Percentiles rank a stretch among this genome's conserved stretches.
phyloP scores from a whole-genome alignment of 2,329 filamentous ascomycete species.

The Ophiostoma ulmi region DNA sequence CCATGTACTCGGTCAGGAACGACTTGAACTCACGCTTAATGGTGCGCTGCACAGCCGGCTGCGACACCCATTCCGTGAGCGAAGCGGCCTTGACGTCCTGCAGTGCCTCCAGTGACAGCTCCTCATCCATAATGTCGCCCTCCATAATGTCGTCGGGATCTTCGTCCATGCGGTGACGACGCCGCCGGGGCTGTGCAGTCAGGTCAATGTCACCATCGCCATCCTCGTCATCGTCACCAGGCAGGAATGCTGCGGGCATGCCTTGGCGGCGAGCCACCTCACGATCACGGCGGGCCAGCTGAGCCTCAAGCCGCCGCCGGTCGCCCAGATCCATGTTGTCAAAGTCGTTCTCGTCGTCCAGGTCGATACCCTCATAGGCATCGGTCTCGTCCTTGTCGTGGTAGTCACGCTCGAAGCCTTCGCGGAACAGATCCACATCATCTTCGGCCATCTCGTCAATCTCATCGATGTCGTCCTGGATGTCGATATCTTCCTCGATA shows the following conservation, averaged over 20 bases:
- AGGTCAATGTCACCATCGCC: slow-evolving; percentile 79
- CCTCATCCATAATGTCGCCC: slow-evolving; percentile 91
- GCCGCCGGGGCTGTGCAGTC: slow-evolving; percentile 75
- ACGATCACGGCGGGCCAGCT: slow-evolving; percentile 67
- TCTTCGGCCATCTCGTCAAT: slow-evolving; percentile 79
- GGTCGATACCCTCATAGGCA: slow-evolving; percentile 62
- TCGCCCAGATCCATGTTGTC: slow-evolving; percentile 62
- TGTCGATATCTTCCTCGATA: slow-evolving; percentile 64
- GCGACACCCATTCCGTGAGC: slow-evolving; percentile 90
- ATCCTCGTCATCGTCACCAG: slow-evolving; percentile 82
- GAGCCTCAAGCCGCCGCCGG: slow-evolving; percentile 65
- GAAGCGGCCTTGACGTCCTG: slow-evolving; percentile 90
- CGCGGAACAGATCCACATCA: slow-evolving; percentile 70
- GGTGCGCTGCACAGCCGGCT: slow-evolving; percentile 82
- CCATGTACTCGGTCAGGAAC: slow-evolving; percentile 93
- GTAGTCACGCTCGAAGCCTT: slow-evolving; percentile 69
- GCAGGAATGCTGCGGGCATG: slow-evolving; percentile 69
- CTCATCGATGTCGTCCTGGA: slow-evolving; percentile 69
- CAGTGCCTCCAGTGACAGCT: slow-evolving; percentile 84
- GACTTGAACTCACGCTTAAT: slow-evolving; percentile 96
- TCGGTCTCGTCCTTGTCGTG: slow-evolving; percentile 61
- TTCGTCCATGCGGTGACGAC: slow-evolving; percentile 88
- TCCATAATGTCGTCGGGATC: slow-evolving; percentile 88
- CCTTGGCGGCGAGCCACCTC: slow-evolving; percentile 60
- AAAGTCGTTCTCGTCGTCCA: slow-evolving; percentile 75